These are phyloP conservation scores for Rehmannia glutinosa DNA, from an alignment of 257 asterid species.

Conservation along the genomic window DNA sequence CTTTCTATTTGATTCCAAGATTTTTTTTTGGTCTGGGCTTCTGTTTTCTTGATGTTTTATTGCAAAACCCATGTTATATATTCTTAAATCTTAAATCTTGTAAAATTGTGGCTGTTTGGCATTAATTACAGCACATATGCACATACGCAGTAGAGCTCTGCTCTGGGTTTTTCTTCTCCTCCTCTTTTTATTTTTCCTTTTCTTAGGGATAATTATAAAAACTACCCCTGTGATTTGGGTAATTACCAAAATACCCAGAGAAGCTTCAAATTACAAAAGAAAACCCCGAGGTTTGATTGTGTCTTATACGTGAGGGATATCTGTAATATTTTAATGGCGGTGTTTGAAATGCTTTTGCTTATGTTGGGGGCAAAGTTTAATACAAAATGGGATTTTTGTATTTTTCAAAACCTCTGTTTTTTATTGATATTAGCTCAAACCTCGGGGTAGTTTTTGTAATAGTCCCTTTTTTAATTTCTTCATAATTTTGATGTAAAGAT, in stretches of 20 bases:
- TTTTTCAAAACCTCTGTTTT: no score
- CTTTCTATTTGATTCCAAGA: not conserved
- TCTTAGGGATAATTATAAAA: no score
- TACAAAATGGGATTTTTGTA: not conserved
- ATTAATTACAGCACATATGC: slow-evolving; percentile 1
- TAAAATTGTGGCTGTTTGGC: slow-evolving; percentile 11
- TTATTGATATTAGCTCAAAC: no score
- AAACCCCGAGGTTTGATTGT: no score
- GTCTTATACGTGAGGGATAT: no score
- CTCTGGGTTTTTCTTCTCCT: not conserved
- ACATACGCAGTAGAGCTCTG: not conserved
- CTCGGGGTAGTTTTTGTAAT: no score
- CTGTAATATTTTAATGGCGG: no score
- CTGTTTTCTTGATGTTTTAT: slow-evolving; percentile 10
- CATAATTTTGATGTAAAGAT: not conserved
- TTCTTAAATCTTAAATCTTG: not conserved
- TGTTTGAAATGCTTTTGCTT: no score
- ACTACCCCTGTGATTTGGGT: no score
- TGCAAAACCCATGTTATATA: slow-evolving; percentile 7
- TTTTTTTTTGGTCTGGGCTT: not conserved
- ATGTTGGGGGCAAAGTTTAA: no score
- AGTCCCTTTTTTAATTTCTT: not conserved
- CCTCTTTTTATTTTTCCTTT: not conserved
- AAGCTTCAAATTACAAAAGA: no score
- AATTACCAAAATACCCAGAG: no score